These are phyloP conservation scores for Salix purpurea DNA, from an alignment of 345 rosid genomes.

Conservation along the genomic window DNA sequence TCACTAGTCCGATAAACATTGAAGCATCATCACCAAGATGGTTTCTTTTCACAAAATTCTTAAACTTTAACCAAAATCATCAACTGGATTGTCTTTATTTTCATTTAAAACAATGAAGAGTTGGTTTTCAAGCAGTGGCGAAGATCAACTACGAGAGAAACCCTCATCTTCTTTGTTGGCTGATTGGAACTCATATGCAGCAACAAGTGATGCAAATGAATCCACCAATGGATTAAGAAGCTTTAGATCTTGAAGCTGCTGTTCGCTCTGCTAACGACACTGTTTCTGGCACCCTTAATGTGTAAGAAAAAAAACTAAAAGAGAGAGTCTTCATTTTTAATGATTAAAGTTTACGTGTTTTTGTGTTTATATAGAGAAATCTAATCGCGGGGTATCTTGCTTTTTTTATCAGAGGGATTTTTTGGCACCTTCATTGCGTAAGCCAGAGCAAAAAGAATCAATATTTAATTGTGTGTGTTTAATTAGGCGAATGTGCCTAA, in stretches of 20 bases:
- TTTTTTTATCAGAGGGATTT: not conserved
- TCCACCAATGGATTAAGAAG: not conserved
- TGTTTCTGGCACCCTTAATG: slow-evolving; percentile 29
- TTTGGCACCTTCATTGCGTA: not conserved
- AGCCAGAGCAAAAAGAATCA: not conserved
- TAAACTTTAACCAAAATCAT: not conserved
- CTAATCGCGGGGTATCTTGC: not conserved
- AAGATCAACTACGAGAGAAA: slow-evolving; percentile 10
- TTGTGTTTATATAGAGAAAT: not conserved
- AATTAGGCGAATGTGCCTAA: too few species aligned
- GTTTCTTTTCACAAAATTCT: not conserved
- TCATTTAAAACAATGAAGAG: slow-evolving; percentile 16
- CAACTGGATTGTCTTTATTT: not conserved
- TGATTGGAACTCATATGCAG: slow-evolving; percentile 32
- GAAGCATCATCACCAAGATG: not conserved
- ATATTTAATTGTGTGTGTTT: not conserved
- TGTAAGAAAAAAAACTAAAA: slow-evolving; percentile 9
- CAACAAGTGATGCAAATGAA: slow-evolving; percentile 1
- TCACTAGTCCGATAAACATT: not conserved
- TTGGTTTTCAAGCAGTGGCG: slow-evolving; percentile 20
- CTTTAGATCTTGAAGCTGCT: slow-evolving; percentile 28
- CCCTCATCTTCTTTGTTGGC: slow-evolving; percentile 22
- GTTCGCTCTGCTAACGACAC: slow-evolving; percentile 29
- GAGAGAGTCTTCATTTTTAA: not conserved
- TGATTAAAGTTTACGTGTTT: not conserved